These are phyloP conservation scores for Cystobasidium onofrii DNA, from an alignment of 768 basidiomycete genomes.

Conservation along the genomic window DNA sequence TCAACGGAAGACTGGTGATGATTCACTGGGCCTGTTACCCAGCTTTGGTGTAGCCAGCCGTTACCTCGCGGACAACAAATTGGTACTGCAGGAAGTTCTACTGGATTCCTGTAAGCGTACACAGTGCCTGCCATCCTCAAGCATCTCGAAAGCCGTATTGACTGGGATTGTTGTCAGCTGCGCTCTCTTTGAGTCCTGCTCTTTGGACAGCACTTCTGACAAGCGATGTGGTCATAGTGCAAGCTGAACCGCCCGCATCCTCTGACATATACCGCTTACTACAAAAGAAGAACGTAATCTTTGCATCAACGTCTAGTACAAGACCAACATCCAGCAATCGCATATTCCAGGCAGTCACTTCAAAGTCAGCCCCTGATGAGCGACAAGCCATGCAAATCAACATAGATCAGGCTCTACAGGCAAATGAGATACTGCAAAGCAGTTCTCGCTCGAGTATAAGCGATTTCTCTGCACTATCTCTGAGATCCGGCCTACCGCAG, in stretches of 20 bases:
- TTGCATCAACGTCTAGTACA: not conserved
- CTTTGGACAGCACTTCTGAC: slow-evolving; percentile 18
- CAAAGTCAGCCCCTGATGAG: no score
- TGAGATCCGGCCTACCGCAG: slow-evolving; percentile 17
- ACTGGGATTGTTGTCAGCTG: not conserved
- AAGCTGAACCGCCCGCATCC: not conserved
- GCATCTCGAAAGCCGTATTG: no score
- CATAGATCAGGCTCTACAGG: not conserved
- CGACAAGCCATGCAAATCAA: slow-evolving; percentile 1
- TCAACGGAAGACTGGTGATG: not conserved
- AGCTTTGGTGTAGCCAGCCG: not conserved
- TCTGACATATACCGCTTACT: not conserved
- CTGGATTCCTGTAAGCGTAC: not conserved
- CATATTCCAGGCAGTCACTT: not conserved
- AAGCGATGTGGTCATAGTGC: slow-evolving; percentile 8
- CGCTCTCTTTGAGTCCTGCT: not conserved
- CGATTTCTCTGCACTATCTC: slow-evolving; percentile 14
- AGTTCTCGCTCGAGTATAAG: not conserved
- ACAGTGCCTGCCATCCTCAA: not conserved
- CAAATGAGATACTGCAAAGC: not conserved
- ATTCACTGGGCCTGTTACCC: not conserved
- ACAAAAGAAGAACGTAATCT: slow-evolving; percentile 15
- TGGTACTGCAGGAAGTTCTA: slow-evolving; percentile 8
- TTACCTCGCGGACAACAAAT: not conserved
- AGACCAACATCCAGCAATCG: not conserved